Conservation (phyloP, 176 grass and related monocot genomes). For the Pontederia crassipes region DNA sequence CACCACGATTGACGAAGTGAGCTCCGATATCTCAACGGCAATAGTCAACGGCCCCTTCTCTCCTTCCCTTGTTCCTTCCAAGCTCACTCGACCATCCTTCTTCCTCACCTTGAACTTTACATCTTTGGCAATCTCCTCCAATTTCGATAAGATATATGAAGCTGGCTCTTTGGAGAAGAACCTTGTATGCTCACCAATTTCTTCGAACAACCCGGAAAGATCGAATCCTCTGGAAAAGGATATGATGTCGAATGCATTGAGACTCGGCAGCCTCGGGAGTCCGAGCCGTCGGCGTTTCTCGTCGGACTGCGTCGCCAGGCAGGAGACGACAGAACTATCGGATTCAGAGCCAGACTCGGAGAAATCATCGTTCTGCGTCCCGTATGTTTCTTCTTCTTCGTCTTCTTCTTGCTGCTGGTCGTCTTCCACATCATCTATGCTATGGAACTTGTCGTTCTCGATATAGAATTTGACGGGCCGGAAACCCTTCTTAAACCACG, state of each 20-base stretch:
- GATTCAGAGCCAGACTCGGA: constrained; percentile 86
- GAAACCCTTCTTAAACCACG: constrained; percentile 93
- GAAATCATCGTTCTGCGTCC: constrained; percentile 14
- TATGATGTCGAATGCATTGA: constrained; percentile 96
- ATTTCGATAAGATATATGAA: constrained; percentile 53
- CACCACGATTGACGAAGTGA: constrained; percentile 73
- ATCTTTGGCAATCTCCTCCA: constrained; percentile 86
- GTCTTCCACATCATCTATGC: constrained; percentile 24
- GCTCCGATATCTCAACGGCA: constrained; percentile 81
- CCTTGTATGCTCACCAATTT: constrained; percentile 64
- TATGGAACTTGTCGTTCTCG: constrained; percentile 75
- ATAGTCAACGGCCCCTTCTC: constrained; percentile 85
- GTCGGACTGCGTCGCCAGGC: constrained; percentile 55
- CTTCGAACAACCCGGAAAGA: constrained; percentile 88
- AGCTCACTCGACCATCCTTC: constrained; percentile 76
- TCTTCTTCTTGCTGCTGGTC: not conserved
- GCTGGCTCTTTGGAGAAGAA: constrained; percentile 64
- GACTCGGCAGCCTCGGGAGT: constrained; percentile 67
- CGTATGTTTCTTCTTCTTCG: not conserved
- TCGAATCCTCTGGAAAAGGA: constrained; percentile 80
- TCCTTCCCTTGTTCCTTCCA: constrained; percentile 89
- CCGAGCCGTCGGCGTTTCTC: constrained; percentile 29
- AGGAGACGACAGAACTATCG: constrained; percentile 81
- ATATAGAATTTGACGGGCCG: constrained; percentile 73
- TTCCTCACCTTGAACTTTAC: constrained; percentile 61